Percentiles rank a stretch among this genome's conserved stretches.
phyloP scores from a whole-genome alignment of 2,329 filamentous ascomycete genomes.

The Aspergillus novoparasiticus region DNA sequence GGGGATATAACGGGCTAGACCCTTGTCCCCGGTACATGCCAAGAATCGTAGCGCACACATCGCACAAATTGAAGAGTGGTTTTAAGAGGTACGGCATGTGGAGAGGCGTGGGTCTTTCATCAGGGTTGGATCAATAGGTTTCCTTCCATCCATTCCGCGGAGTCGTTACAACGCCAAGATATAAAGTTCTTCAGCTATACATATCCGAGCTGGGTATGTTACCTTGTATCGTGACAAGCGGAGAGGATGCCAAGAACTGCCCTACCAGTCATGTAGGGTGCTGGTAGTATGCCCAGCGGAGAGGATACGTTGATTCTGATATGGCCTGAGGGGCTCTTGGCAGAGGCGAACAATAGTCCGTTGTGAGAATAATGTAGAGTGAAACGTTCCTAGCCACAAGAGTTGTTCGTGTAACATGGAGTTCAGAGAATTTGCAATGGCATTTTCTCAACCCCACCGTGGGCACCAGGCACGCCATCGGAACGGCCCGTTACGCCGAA shows the following conservation, averaged over 20 bases:
- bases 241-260: neutral
- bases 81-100: neutral
- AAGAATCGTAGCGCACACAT: neutral
- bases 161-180: neutral
- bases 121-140: neutral
- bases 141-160: neutral
- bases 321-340: neutral
- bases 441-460: neutral
- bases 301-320: neutral
- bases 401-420: rapidly evolving
- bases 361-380: neutral
- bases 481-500: neutral
- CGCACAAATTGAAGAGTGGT: rapidly evolving
- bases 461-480: neutral
- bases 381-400: too few relatives aligned
- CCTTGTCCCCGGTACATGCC: neutral
- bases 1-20: neutral
- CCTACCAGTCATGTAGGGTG: neutral
- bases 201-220: neutral
- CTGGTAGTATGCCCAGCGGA: neutral
- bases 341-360: neutral
- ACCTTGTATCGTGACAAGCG: neutral
- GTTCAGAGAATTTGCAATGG: neutral
- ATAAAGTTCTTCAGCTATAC: neutral
- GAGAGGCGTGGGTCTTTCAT: neutral